A percentile compares a stretch with the other conserved stretches of the same genome.
Evolutionary conservation across 2,329 filamentous ascomycete genomes (phyloP).

Genomic region (Teratosphaeria epicoccoides): DNA sequence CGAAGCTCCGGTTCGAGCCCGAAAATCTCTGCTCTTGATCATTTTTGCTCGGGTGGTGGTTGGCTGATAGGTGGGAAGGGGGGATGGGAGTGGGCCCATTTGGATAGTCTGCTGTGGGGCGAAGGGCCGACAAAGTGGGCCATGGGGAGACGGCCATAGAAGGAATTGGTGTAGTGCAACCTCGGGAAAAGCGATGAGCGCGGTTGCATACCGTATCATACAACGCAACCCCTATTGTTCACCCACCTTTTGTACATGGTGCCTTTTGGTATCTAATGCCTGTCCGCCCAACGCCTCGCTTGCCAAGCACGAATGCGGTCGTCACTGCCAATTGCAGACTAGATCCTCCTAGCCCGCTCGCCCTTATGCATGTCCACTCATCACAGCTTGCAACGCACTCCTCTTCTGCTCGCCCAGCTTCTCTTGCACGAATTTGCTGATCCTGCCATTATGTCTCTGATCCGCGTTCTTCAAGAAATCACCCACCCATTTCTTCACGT

Average conservation of each 20-base stretch:
- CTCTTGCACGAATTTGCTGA: slow-evolving; percentile 61
- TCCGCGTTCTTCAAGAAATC: slow-evolving; percentile 70
- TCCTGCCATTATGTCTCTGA: slow-evolving; percentile 56
- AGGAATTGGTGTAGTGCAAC: too few species aligned
- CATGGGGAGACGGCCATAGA: too few species aligned
- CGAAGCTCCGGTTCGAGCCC: too few species aligned
- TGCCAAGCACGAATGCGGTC: background rate
- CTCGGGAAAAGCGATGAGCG: too few species aligned
- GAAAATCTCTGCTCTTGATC: too few species aligned
- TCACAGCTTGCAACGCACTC: slow-evolving; percentile 29
- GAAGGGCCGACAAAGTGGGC: too few species aligned
- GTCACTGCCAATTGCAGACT: background rate
- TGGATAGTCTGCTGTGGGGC: too few species aligned
- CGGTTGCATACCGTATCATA: too few species aligned
- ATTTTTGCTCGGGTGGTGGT: too few species aligned
- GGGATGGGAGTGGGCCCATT: too few species aligned
- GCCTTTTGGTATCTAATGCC: background rate
- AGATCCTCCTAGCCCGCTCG: background rate
- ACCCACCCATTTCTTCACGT: slow-evolving; percentile 75
- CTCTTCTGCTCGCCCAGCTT: slow-evolving; percentile 44
- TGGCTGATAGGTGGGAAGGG: too few species aligned
- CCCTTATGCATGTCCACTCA: slow-evolving; percentile 14
- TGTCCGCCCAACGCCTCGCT: background rate
- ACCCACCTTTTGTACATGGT: background rate
- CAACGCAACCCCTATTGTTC: background rate